Percentiles rank a stretch among this genome's conserved stretches.
These are phyloP conservation scores for Paramecium octaurelia DNA, from an alignment of 73 alveolate genomes.

Conservation along the genomic window DNA sequence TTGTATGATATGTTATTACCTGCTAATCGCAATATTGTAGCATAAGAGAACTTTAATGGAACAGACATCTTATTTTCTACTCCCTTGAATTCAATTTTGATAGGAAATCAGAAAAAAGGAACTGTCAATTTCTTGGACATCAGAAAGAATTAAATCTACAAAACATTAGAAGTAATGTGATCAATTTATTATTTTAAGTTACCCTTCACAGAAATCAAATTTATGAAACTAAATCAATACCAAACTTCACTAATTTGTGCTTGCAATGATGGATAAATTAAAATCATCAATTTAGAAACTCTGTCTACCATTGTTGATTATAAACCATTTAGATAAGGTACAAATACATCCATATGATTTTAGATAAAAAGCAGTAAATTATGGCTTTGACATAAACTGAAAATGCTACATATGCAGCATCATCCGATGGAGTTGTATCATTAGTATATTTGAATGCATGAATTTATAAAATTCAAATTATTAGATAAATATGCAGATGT, in stretches of 20 bases:
- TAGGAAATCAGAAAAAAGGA: conserved; percentile 12
- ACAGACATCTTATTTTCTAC: conserved; percentile 33
- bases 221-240: not conserved
- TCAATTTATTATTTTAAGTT: not conserved
- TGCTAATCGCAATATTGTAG: not conserved
- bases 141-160: conserved; percentile 30
- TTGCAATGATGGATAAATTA: conserved; percentile 15
- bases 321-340: conserved; percentile 35
- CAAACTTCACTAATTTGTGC: conserved; percentile 21
- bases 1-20: conserved; percentile 37
- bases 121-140: conserved; percentile 23
- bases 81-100: conserved; percentile 11
- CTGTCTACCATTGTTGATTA: not conserved
- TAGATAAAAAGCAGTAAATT: not conserved
- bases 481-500: not conserved
- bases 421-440: conserved; percentile 1
- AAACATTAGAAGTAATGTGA: not conserved
- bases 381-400: not conserved
- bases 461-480: not conserved
- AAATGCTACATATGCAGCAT: conserved; percentile 17
- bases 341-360: not conserved
- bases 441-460: conserved; percentile 47
- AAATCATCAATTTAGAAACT: not conserved
- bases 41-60: conserved; percentile 32
- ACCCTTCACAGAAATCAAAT: conserved; percentile 5